These are phyloP conservation scores for Chaetomium olivaceum DNA, from an alignment of 2,329 filamentous ascomycete species.

Conservation along the genomic window DNA sequence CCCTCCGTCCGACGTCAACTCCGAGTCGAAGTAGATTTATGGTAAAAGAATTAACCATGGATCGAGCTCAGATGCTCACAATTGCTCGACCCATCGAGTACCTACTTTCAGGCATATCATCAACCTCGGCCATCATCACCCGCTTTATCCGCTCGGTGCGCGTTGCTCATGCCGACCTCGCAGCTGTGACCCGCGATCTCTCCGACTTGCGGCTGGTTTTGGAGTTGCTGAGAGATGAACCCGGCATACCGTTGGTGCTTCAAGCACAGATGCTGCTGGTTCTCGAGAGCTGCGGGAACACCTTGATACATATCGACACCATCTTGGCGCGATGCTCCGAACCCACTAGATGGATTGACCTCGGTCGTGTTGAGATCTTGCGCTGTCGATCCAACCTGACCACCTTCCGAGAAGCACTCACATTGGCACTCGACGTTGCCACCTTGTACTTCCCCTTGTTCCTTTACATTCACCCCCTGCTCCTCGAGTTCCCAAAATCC, in stretches of 20 bases:
- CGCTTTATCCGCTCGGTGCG: conserved; percentile 33
- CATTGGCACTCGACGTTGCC: conserved; percentile 26
- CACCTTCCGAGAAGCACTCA: conserved; percentile 24
- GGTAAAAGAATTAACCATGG: conserved; percentile 14
- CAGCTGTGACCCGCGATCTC: conserved; percentile 32
- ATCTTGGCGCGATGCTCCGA: conserved; percentile 25
- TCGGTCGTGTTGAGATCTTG: conserved; percentile 20
- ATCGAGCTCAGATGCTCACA: conserved; percentile 11
- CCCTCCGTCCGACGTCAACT: neutral
- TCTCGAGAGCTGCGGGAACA: conserved; percentile 29
- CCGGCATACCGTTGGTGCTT: conserved; percentile 24
- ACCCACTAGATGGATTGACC: conserved; percentile 22
- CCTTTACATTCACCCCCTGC: neutral
- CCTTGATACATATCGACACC: conserved; percentile 27
- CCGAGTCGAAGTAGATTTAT: neutral
- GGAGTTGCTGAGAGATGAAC: conserved; percentile 32
- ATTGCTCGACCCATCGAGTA: conserved; percentile 29
- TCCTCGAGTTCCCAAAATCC: neutral
- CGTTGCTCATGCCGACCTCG: conserved; percentile 31
- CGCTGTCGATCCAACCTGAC: conserved; percentile 20
- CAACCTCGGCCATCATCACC: conserved; percentile 32
- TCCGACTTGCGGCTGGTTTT: conserved; percentile 33
- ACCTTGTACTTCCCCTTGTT: conserved; percentile 19
- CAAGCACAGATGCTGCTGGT: conserved; percentile 28
- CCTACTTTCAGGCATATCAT: conserved; percentile 30